Conservation (phyloP, 2,329 filamentous ascomycete species). For the Alternaria sp. region DNA sequence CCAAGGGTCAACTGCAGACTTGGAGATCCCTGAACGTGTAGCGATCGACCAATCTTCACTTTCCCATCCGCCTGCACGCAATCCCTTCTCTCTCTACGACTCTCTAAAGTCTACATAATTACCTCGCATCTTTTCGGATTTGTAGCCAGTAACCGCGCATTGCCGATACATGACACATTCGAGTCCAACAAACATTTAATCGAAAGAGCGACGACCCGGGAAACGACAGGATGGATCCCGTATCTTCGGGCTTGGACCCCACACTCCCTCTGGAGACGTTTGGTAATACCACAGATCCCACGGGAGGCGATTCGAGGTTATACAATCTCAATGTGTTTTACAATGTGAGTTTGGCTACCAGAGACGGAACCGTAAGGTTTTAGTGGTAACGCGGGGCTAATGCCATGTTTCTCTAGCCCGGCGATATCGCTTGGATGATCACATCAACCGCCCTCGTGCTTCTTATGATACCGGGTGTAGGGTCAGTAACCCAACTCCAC, state of each 20-base stretch:
- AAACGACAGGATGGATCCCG: constrained; percentile 39
- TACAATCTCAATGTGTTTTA: constrained; percentile 87
- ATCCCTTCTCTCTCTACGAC: constrained; percentile 33
- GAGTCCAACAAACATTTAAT: not conserved
- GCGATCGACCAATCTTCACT: constrained; percentile 27
- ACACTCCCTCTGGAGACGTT: constrained; percentile 46
- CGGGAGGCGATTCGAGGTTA: constrained; percentile 71
- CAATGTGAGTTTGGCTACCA: constrained; percentile 62
- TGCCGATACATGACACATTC: not conserved
- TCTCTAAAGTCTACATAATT: constrained; percentile 3
- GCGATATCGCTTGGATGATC: constrained; percentile 84
- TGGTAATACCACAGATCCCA: constrained; percentile 67
- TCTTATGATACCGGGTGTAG: constrained; percentile 92
- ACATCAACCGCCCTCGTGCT: constrained; percentile 80
- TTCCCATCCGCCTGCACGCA: constrained; percentile 26
- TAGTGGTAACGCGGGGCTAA: constrained; percentile 35
- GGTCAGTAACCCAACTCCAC: constrained; percentile 52
- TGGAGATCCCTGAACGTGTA: constrained; percentile 33
- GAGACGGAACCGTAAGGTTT: constrained; percentile 14
- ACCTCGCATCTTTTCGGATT: not conserved
- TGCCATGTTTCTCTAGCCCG: constrained; percentile 62
- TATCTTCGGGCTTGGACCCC: constrained; percentile 35
- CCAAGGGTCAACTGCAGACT: constrained; percentile 32
- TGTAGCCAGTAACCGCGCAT: not conserved
- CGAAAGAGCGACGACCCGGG: not conserved